A percentile compares a stretch with the other conserved stretches of the same genome.
Evolutionary conservation across 495 filamentous ascomycete species (phyloP).

Genomic region (Neurospora sublineolata): DNA sequence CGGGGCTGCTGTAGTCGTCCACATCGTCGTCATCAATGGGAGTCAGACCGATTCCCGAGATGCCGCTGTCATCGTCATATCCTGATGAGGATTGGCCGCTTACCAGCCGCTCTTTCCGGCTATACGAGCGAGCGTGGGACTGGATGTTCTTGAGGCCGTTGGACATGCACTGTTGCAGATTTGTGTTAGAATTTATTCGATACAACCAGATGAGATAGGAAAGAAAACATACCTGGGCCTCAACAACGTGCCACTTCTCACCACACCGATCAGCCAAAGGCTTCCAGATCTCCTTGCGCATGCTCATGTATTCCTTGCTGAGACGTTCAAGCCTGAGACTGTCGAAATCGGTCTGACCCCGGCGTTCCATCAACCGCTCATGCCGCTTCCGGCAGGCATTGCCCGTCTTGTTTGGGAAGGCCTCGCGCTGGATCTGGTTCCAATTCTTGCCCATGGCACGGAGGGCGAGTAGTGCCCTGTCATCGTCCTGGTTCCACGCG

Average conservation of each 20-base stretch:
- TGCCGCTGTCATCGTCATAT: slow-evolving; percentile 40
- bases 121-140: slow-evolving; percentile 37
- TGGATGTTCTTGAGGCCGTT: slow-evolving; percentile 49
- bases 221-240: slow-evolving; percentile 49
- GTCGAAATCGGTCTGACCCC: slow-evolving; percentile 56
- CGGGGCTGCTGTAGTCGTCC: slow-evolving; percentile 36
- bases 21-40: slow-evolving; percentile 37
- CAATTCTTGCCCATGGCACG: slow-evolving; percentile 58
- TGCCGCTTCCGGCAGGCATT: slow-evolving; percentile 74
- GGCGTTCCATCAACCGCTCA: slow-evolving; percentile 59
- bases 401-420: slow-evolving; percentile 61
- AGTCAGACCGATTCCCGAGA: slow-evolving; percentile 38
- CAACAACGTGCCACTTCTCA: slow-evolving; percentile 60
- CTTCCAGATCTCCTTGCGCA: slow-evolving; percentile 63
- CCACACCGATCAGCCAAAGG: slow-evolving; percentile 48
- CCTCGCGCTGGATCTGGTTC: slow-evolving; percentile 54
- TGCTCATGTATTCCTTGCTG: slow-evolving; percentile 54
- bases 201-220: not conserved
- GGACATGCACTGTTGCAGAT: slow-evolving; percentile 39
- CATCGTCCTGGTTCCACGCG: slow-evolving; percentile 54
- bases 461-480: slow-evolving; percentile 48
- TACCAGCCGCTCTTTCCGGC: slow-evolving; percentile 41
- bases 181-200: not conserved
- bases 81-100: slow-evolving; percentile 25
- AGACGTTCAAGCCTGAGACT: slow-evolving; percentile 51